Evolutionary conservation across 2,329 filamentous ascomycete species (phyloP), one percentile per base, ranked within the genome.

Genomic region (Tolypocladium sp.): DNA sequence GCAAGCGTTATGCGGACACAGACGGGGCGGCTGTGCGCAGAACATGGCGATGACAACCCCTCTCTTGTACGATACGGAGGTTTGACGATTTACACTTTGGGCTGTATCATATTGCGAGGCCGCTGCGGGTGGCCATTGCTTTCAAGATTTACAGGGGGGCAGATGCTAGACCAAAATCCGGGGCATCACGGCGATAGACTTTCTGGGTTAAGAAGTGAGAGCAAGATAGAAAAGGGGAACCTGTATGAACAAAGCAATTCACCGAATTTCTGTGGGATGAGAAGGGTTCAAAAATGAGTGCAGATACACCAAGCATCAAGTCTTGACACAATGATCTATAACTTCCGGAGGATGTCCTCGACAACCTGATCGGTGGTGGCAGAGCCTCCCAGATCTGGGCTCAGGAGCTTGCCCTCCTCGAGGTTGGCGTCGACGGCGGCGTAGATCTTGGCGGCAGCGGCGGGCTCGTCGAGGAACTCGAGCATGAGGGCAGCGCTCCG

Each of bases 401-500:
- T 94, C 64, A 97, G 76, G 63, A 92, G 79, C 77, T 82, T 88
- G 62, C 87, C 92, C 70, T 94, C 92, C 72, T 88, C 88, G 40
- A 99, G 78, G 73, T 94, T 95, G 51, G 81, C 92, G 75, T 99
- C 94, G 30, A 97, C 92, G 27, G 94, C 94, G 61, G 86, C 82
- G 74, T 97, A 96, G 68, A 99, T 96, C 78, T 82, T 87, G 37
- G 90, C 91, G 40, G 94, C 94, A 25, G 94, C 94, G 63, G 84
- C 80, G 75, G 92, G 88, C 79, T 96, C 87, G 63, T 91, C 86
- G 64, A 97, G 79, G 76, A 97, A 99, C 80, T 97, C 93, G 65
- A 99, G 82, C 94, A 99, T 97, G 63, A 97, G 81, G 40, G 90
- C 94, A 20, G 92, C 89, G 74, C 90, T 94, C 70, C 94, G 82